Evolutionary conservation across 2,329 filamentous ascomycete genomes (phyloP), one percentile per base, ranked within the genome.

Genomic region (Hypoxylon sp.): DNA sequence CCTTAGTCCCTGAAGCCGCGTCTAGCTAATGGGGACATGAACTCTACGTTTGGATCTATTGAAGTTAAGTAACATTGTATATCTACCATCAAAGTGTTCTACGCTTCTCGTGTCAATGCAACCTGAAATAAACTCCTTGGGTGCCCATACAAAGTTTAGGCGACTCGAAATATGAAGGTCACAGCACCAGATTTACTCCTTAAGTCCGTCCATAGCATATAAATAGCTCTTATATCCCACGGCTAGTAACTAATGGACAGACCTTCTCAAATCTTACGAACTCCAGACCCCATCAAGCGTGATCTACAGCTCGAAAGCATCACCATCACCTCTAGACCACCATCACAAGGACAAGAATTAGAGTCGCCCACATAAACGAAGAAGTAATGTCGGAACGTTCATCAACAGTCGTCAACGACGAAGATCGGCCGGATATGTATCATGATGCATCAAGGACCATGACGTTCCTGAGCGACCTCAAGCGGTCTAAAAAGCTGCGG

Each of bases 81-180:
- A 37, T 37, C 9, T n/a, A 13, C 14, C 3, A 6, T 37, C 35
- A 37, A 37, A 37, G 35, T 10, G 13, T 13, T n/a, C 14, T n/a
- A 2, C 35, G 5, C 35, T 37, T 5, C 17, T 13, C 8, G 17
- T 17, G 39, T 44, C 39, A n/a, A 44, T n/a, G 17, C 39, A 2
- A 22, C 19, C 24, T n/a, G n/a, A 11, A n/a, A 13, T 17, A 31
- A n/a, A 46, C n/a, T 31, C 13, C 35, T 19, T 19, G 14, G 54
- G 39, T 10, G 33, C 44, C 22, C 8, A 39, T 19, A 31, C 46
- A 59, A 42, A 42, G 46, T 59, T 59, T 31, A 5, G 46, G 44
- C 10, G 22, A 13, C 9, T 59, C 46, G 33, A 50, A 19, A 29
- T 31, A 1, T 31, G 10, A 22, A 22, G 39, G 39, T 10, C 39